Evolutionary conservation across 371 early-diverging fungal genomes (phyloP).

Genomic region (Batrachochytrium dendrobatidis): DNA sequence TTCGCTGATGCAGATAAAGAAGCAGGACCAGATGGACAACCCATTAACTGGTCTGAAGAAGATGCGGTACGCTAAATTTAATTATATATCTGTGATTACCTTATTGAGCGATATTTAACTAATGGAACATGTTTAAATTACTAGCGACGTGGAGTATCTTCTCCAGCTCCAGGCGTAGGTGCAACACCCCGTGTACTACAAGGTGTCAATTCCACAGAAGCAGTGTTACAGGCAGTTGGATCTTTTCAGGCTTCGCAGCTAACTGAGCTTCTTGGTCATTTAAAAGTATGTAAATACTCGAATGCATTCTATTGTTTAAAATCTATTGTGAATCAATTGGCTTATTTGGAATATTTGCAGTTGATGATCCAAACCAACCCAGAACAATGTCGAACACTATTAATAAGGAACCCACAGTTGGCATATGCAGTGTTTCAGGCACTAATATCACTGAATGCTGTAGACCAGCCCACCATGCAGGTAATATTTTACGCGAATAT

Average conservation of each 20-base stretch:
- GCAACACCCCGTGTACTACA: not conserved
- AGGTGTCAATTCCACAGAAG: not conserved
- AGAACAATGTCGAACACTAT: slow-evolving; percentile 59
- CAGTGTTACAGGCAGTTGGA: not conserved
- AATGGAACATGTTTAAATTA: not conserved
- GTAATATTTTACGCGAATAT: no score
- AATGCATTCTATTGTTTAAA: not conserved
- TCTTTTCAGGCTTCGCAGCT: not conserved
- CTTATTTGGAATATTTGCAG: slow-evolving; percentile 9
- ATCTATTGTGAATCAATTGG: not conserved
- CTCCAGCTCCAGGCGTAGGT: slow-evolving; percentile 4
- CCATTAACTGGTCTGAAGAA: not conserved
- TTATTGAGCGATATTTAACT: not conserved
- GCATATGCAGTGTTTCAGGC: slow-evolving; percentile 83
- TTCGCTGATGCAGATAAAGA: slow-evolving; percentile 65
- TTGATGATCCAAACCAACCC: slow-evolving; percentile 49
- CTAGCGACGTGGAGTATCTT: not conserved
- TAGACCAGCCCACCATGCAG: slow-evolving; percentile 70
- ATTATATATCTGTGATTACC: not conserved
- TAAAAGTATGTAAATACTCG: not conserved
- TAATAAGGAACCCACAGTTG: slow-evolving; percentile 72
- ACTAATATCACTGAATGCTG: slow-evolving; percentile 71
- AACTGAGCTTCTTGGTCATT: not conserved
- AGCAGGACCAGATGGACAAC: slow-evolving; percentile 10
- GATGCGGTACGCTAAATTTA: not conserved